Conservation (phyloP, 148 eudicot genomes). For the Nepenthes mirabilis region DNA sequence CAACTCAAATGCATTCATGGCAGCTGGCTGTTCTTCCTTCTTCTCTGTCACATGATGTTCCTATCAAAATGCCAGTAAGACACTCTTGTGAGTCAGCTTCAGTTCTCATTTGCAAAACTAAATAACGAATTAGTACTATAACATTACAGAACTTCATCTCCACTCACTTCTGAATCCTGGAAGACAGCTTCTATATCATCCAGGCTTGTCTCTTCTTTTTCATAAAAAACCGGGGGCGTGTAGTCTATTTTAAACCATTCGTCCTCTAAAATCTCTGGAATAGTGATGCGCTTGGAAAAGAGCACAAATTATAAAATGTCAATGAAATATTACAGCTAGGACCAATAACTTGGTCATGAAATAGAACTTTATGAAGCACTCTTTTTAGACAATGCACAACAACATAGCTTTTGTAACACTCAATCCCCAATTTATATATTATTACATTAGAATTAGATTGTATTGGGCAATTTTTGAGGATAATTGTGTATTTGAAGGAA, state of each 20-base stretch:
- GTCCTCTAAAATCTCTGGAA: slow-evolving; percentile 68
- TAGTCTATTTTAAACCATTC: slow-evolving; percentile 80
- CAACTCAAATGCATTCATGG: slow-evolving; percentile 94
- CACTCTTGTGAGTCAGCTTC: not conserved
- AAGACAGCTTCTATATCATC: slow-evolving; percentile 97
- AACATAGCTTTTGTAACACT: too few relatives aligned
- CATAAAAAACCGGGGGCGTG: slow-evolving; percentile 68
- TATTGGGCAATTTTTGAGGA: too few relatives aligned
- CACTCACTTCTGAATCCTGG: slow-evolving; percentile 71
- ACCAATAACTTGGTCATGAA: too few relatives aligned
- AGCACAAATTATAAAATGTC: not conserved
- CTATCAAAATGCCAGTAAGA: slow-evolving; percentile 23
- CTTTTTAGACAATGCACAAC: too few relatives aligned
- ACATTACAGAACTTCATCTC: not conserved
- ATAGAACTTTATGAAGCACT: too few relatives aligned
- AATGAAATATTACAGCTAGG: too few relatives aligned
- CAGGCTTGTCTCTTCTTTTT: slow-evolving; percentile 64
- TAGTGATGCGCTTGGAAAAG: slow-evolving; percentile 58
- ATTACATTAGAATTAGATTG: too few relatives aligned
- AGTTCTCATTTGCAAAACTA: not conserved
- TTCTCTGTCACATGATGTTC: slow-evolving; percentile 76
- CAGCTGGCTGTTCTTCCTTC: slow-evolving; percentile 62
- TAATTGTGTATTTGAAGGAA: too few relatives aligned
- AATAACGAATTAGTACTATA: not conserved
- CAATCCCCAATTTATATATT: too few relatives aligned